These are phyloP conservation scores for Fraxinus pennsylvanica DNA, from an alignment of 257 asterid genomes.

Conservation along the genomic window DNA sequence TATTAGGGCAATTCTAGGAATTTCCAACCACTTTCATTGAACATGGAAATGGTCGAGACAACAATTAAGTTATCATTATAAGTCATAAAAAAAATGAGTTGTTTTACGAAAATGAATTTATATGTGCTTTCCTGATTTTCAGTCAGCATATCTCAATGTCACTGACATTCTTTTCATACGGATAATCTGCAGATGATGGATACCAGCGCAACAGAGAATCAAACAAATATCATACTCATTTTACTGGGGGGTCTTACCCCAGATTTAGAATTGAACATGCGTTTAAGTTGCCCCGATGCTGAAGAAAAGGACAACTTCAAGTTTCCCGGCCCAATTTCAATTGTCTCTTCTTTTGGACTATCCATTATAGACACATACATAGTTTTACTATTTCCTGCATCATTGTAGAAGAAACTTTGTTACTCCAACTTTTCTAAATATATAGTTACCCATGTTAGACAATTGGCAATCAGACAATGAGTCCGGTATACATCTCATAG, in stretches of 20 bases:
- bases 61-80: no score
- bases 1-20: background rate
- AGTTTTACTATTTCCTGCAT: conserved; percentile 43
- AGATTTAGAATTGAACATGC: conserved; percentile 62
- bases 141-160: background rate
- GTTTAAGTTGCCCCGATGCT: conserved; percentile 72
- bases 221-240: background rate
- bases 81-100: background rate
- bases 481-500: background rate
- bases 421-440: background rate
- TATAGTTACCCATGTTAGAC: background rate
- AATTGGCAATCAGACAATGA: background rate
- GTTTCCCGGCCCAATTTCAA: conserved; percentile 74
- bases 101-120: background rate
- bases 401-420: conserved; percentile 20
- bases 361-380: conserved; percentile 27
- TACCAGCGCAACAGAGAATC: background rate
- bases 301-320: conserved; percentile 71
- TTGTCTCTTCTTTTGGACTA: conserved; percentile 41
- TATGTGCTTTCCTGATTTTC: background rate
- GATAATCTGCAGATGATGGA: background rate
- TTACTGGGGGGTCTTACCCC: conserved; percentile 49
- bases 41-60: background rate
- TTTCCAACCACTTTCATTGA: background rate
- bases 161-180: background rate